Conservation (phyloP, 2,329 filamentous ascomycete species). For the Juglanconis sp. region DNA sequence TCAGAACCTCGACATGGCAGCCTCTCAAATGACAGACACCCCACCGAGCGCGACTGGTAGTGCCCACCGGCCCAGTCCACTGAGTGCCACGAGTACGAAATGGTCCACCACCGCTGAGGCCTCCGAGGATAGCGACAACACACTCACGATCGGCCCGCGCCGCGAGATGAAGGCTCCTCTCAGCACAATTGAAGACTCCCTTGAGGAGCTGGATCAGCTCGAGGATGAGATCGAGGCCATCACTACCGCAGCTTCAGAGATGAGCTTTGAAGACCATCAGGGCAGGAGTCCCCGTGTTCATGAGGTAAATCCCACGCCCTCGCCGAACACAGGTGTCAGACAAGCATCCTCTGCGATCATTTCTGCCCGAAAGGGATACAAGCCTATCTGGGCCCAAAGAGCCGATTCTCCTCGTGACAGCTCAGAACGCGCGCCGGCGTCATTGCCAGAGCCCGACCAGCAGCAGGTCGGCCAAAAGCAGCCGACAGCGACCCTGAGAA, state of each 20-base stretch:
- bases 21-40: background rate
- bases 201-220: conserved; percentile 59
- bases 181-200: conserved; percentile 55
- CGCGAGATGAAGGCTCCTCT: conserved; percentile 8
- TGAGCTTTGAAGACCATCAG: conserved; percentile 1
- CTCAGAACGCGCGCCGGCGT: background rate
- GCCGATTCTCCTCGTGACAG: background rate
- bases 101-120: conserved; percentile 14
- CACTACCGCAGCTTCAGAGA: conserved; percentile 7
- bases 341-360: background rate
- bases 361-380: background rate
- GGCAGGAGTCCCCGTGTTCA: background rate
- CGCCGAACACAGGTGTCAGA: background rate
- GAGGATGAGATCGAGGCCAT: conserved; percentile 61
- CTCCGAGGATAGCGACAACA: conserved; percentile 17
- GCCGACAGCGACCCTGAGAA: conserved; percentile 25
- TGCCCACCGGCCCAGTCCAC: conserved; percentile 2
- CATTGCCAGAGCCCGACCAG: background rate
- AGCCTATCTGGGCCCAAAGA: background rate
- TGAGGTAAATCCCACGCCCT: background rate
- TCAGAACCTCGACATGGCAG: conserved; percentile 2
- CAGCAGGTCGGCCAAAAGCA: conserved; percentile 21
- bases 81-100: conserved; percentile 3
- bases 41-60: background rate
- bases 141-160: conserved; percentile 6